phyloP scores from a whole-genome alignment of 2,329 filamentous ascomycete genomes.

The Leptoxyphium fumago region DNA sequence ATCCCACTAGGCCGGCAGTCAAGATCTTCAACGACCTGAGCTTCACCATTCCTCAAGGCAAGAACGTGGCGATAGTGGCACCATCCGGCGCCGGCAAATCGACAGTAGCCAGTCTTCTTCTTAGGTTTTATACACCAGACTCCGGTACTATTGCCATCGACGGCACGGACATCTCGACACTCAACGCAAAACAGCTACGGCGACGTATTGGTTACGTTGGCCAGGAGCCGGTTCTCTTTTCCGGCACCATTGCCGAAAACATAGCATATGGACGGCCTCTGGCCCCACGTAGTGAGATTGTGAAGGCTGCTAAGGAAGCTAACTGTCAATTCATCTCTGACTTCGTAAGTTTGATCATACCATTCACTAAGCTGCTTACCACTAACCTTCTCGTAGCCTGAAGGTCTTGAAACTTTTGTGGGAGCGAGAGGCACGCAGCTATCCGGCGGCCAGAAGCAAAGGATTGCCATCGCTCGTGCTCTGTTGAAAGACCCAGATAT shows the following conservation, averaged over 20 bases:
- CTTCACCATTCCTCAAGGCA: conserved; percentile 85
- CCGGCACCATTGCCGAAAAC: conserved; percentile 71
- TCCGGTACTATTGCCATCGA: conserved; percentile 67
- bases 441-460: conserved; percentile 92
- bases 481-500: conserved; percentile 95
- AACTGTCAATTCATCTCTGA: conserved; percentile 96
- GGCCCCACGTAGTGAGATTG: conserved; percentile 66
- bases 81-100: conserved; percentile 94
- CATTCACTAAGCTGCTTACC: not conserved
- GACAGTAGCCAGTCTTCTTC: conserved; percentile 78
- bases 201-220: conserved; percentile 89
- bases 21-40: conserved; percentile 76
- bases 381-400: conserved; percentile 39
- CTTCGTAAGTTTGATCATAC: conserved; percentile 42
- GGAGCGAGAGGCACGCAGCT: conserved; percentile 86
- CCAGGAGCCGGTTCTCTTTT: conserved; percentile 88
- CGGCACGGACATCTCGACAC: conserved; percentile 62
- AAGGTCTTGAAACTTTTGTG: conserved; percentile 86
- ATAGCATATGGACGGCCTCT: conserved; percentile 80
- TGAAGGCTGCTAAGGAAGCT: conserved; percentile 73
- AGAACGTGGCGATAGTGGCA: conserved; percentile 90
- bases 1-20: conserved; percentile 85
- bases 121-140: conserved; percentile 81
- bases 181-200: conserved; percentile 89
- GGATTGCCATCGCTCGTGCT: conserved; percentile 90